phyloP scores from a whole-genome alignment of 2,329 filamentous ascomycete species.

The Alternaria consortialis region DNA sequence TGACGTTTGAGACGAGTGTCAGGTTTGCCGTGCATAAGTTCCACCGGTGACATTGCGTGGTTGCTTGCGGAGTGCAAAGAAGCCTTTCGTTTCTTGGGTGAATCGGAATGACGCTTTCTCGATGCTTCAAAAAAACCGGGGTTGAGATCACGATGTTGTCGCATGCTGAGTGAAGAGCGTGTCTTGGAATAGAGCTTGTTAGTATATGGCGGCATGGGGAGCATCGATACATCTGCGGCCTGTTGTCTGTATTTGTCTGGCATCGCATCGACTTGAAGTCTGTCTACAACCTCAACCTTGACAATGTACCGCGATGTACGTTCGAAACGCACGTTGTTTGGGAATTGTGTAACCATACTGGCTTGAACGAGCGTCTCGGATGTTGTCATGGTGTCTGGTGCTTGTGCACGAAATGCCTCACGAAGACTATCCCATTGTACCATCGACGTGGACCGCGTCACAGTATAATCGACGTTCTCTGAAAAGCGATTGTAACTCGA shows the following conservation, averaged over 20 bases:
- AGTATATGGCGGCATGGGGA: constrained; percentile 8
- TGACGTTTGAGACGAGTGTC: constrained; percentile 3
- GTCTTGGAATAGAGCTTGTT: constrained; percentile 4
- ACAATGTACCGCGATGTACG: constrained; percentile 41
- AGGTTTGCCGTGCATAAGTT: not conserved
- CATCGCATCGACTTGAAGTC: not conserved
- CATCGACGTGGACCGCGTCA: constrained; percentile 13
- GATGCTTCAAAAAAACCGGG: not conserved
- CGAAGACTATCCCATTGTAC: constrained; percentile 32
- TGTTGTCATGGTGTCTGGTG: constrained; percentile 13
- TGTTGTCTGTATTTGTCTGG: not conserved
- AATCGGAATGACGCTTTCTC: not conserved
- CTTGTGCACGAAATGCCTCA: constrained; percentile 31
- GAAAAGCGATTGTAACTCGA: constrained; percentile 2
- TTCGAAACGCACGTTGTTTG: constrained; percentile 40
- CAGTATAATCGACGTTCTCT: constrained; percentile 20
- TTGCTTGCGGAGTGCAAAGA: not conserved
- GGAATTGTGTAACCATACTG: constrained; percentile 33
- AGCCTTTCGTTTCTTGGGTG: constrained; percentile 21
- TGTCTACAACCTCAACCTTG: constrained; percentile 21
- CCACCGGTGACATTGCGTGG: not conserved
- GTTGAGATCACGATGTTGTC: not conserved
- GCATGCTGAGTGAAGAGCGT: not conserved
- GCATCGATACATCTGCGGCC: not conserved
- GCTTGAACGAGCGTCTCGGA: constrained; percentile 27